Base-by-base conservation (phyloP, 306 rosid species). In the Trifolium subterraneum region DNA sequence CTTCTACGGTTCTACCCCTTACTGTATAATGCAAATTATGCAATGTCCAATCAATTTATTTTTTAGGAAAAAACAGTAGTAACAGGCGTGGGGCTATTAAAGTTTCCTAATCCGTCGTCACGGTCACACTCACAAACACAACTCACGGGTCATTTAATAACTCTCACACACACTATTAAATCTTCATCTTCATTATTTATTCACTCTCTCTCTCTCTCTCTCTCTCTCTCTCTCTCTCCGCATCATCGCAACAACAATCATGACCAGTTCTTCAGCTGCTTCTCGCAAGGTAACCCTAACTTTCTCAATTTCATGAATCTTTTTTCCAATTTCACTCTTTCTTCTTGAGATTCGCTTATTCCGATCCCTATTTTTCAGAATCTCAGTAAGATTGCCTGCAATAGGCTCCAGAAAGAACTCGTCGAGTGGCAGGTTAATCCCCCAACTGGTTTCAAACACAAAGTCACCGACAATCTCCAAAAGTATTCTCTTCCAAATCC, bases 401-500 rank as follows among this genome's bases (percentile, higher is more conserved):
- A 92, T 85, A 90, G 99, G 64, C 98, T 95, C 66, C 99, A 95
- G 91, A 95, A 95, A 68, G 99, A 95, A 80, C 96, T 95, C 0
- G 67, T 92, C 2, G 99, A 95, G 91, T 95, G 99, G 99, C 99
- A 95, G 89, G 88, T 95, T 70, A 92, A 95, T 82, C 98, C 99
- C 39, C 99, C 99, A 0, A 44, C 84, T 4, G 97, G 99, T 64
- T 95, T 95, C 88, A 95, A 90, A 66, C 99, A 92, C 93, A 89
- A 85, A 84, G 99, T 89, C 84, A 92, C 96, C 55, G 99, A 95
- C 50, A 95, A 95, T 80, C 96, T 95, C 68, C 99, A 95, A 69
- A 95, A 93, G 99, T 95, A 64, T 71, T 29, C 33, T 72, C 69
- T 42, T 35, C 58, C 22, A 14, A 19, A 0, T 14, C 41, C 20